phyloP scores from a whole-genome alignment of 2,329 filamentous ascomycete species.

The Colletotrichum sp. region DNA sequence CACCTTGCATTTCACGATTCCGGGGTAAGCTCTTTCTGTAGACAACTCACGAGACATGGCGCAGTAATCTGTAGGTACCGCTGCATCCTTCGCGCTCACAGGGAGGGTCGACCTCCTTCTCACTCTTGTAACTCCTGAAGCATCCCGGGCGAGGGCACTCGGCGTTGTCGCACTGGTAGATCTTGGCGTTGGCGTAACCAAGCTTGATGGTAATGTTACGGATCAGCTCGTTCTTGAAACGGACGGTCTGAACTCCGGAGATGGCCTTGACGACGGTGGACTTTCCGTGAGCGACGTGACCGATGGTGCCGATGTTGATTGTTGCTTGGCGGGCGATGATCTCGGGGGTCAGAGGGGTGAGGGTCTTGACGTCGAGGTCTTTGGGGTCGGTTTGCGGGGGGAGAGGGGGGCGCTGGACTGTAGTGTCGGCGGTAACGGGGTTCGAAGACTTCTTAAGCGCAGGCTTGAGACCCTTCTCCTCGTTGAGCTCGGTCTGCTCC shows the following conservation, averaged over 20 bases:
- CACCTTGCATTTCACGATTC: not conserved
- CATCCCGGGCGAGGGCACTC: slow-evolving; percentile 93
- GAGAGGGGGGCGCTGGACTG: slow-evolving; percentile 57
- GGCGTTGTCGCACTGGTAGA: slow-evolving; percentile 96
- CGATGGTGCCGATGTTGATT: slow-evolving; percentile 98
- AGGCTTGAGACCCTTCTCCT: slow-evolving; percentile 78
- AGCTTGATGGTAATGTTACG: slow-evolving; percentile 99
- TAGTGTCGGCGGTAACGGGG: slow-evolving; percentile 54
- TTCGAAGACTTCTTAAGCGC: slow-evolving; percentile 76
- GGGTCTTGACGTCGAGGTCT: slow-evolving; percentile 79
- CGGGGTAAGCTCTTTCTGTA: slow-evolving; percentile 1
- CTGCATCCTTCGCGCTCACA: slow-evolving; percentile 93
- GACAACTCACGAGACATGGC: slow-evolving; percentile 84
- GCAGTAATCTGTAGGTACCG: slow-evolving; percentile 85
- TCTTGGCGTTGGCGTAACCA: slow-evolving; percentile 98
- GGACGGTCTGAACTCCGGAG: slow-evolving; percentile 96
- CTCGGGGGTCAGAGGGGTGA: slow-evolving; percentile 89
- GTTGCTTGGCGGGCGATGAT: slow-evolving; percentile 98
- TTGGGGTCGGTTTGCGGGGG: slow-evolving; percentile 94
- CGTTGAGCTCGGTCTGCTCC: slow-evolving; percentile 51
- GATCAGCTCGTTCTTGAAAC: slow-evolving; percentile 99
- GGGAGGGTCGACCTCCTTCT: slow-evolving; percentile 96
- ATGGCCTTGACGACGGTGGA: slow-evolving; percentile 99
- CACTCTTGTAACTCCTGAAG: slow-evolving; percentile 97
- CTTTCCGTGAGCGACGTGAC: slow-evolving; percentile 98